A percentile compares a stretch with the other conserved stretches of the same genome.
These are phyloP conservation scores for Polytolypa hystricis DNA, from an alignment of 2,329 filamentous ascomycete genomes.

Conservation along the genomic window DNA sequence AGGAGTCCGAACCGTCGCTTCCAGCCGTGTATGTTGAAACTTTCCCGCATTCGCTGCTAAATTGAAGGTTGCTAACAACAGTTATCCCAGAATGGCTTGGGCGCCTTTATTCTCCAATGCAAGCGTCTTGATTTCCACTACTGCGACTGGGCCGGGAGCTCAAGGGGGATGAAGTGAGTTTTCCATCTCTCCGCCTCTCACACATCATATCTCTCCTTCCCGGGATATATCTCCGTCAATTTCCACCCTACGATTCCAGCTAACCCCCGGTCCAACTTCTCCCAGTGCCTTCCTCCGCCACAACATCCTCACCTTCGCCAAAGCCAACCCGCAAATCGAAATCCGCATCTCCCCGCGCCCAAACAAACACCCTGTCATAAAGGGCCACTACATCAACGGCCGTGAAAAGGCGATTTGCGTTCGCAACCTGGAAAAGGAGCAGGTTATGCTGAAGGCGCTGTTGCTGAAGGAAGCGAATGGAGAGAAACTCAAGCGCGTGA, in stretches of 20 bases:
- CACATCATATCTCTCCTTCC: constrained; percentile 3
- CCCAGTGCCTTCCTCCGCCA: constrained; percentile 68
- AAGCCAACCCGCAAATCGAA: constrained; percentile 75
- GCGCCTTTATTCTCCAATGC: constrained; percentile 95
- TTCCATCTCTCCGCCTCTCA: constrained; percentile 6
- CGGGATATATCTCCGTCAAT: constrained; percentile 2
- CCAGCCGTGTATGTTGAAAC: constrained; percentile 44
- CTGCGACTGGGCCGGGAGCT: constrained; percentile 92
- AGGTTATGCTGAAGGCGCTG: constrained; percentile 68
- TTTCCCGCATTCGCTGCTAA: background rate
- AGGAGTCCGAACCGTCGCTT: constrained; percentile 42
- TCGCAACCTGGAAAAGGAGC: constrained; percentile 66
- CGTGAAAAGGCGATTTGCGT: constrained; percentile 77
- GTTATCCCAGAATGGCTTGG: constrained; percentile 80
- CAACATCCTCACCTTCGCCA: constrained; percentile 65
- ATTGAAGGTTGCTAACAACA: too few species aligned
- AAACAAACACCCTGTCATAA: constrained; percentile 77
- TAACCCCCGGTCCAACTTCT: constrained; percentile 3
- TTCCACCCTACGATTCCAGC: constrained; percentile 1
- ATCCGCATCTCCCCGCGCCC: constrained; percentile 84
- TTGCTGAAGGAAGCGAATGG: constrained; percentile 37
- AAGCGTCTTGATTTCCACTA: constrained; percentile 93
- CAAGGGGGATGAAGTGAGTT: constrained; percentile 81
- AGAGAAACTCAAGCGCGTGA: constrained; percentile 41
- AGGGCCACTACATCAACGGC: constrained; percentile 88